A percentile compares a stretch with the other conserved stretches of the same genome.
Conservation (phyloP, 176 grass and related monocot species). For the Saccharum officinarum region DNA sequence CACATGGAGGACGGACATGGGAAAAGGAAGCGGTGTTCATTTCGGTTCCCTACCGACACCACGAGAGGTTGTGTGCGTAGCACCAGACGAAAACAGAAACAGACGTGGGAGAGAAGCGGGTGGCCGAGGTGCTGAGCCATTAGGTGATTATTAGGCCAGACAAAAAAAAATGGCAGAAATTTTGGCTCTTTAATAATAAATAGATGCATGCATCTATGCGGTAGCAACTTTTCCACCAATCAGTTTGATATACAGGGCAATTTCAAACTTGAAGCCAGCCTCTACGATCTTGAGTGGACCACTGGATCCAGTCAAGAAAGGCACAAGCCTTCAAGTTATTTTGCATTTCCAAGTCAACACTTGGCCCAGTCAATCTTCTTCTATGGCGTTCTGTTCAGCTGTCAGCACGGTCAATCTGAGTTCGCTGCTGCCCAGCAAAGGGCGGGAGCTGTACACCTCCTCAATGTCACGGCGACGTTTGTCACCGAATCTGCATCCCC, state of each 20-base stretch:
- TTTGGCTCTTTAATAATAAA: too few relatives aligned
- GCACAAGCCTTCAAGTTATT: background rate
- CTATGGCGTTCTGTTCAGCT: background rate
- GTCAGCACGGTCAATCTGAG: background rate
- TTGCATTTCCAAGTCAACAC: background rate
- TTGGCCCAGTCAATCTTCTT: background rate
- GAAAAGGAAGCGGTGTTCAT: too few relatives aligned
- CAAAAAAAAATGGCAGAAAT: too few relatives aligned
- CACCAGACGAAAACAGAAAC: too few relatives aligned
- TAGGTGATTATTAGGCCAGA: too few relatives aligned
- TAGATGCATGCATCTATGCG: too few relatives aligned
- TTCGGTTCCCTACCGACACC: too few relatives aligned
- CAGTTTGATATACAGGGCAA: background rate
- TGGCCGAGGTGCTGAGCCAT: too few relatives aligned
- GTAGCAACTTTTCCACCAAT: too few relatives aligned
- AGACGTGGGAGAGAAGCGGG: too few relatives aligned
- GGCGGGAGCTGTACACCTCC: background rate
- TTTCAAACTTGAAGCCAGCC: background rate
- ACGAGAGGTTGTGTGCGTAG: too few relatives aligned
- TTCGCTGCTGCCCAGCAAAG: background rate
- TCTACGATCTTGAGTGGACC: background rate
- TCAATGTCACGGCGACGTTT: background rate
- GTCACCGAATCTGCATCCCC: background rate
- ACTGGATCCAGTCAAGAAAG: constrained; percentile 16
- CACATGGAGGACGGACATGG: too few relatives aligned